phyloP scores from a whole-genome alignment of 2,329 filamentous ascomycete genomes.

The Coleophoma cylindrospora region DNA sequence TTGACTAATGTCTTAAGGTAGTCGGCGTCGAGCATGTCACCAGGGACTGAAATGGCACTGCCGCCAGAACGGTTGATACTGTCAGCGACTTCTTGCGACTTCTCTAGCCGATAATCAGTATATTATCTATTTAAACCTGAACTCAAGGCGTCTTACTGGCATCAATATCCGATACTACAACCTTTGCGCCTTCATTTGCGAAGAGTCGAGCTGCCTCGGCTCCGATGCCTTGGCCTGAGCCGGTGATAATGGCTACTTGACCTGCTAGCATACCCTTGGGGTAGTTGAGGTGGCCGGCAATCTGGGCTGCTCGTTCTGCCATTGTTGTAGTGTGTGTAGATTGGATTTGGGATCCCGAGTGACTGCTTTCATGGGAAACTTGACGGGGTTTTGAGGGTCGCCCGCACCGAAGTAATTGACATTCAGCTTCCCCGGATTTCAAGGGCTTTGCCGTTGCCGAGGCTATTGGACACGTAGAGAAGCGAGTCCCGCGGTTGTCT shows the following conservation, averaged over 20 bases:
- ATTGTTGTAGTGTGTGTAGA: constrained; percentile 11
- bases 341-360: not conserved
- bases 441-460: not conserved
- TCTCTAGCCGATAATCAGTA: constrained; percentile 43
- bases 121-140: constrained; percentile 5
- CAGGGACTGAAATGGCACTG: constrained; percentile 68
- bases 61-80: constrained; percentile 60
- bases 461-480: not conserved
- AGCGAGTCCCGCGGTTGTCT: no score
- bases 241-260: constrained; percentile 84
- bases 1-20: constrained; percentile 71
- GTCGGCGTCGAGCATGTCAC: constrained; percentile 67
- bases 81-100: constrained; percentile 63
- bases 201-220: constrained; percentile 79
- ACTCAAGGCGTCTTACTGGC: constrained; percentile 39
- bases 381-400: not conserved
- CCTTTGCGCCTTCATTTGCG: constrained; percentile 82
- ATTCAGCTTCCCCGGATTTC: not conserved
- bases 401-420: not conserved
- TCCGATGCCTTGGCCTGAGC: constrained; percentile 81
- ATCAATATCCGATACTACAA: constrained; percentile 81
- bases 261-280: constrained; percentile 73
- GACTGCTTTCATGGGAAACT: not conserved
- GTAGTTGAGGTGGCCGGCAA: constrained; percentile 76
- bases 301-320: constrained; percentile 59